Conservation (phyloP, 2,329 filamentous ascomycete species). For the Fusarium xylarioides region DNA sequence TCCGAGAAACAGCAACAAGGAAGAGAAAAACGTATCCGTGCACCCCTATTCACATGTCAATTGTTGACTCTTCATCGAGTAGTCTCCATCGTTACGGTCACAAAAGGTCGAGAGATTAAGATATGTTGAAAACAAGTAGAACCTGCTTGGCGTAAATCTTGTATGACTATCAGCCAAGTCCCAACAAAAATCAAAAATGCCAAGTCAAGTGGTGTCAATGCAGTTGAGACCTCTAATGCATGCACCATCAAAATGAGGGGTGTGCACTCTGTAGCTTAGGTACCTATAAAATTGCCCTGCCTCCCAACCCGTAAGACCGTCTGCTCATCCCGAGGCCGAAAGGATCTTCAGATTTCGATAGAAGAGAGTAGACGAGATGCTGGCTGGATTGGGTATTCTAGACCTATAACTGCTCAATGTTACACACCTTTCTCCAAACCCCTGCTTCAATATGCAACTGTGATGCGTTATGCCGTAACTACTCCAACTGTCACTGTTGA, state of each 20-base stretch:
- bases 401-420: neutral
- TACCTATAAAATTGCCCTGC: neutral
- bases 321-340: conserved; percentile 27
- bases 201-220: conserved; percentile 1
- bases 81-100: neutral
- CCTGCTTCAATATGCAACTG: conserved; percentile 8
- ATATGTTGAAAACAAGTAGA: neutral
- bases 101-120: neutral
- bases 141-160: neutral
- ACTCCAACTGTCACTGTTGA: neutral
- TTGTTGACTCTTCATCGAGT: neutral
- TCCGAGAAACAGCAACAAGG: conserved; percentile 17
- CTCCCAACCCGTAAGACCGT: neutral
- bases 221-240: conserved; percentile 28
- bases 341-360: conserved; percentile 15
- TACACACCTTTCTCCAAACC: neutral
- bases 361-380: neutral
- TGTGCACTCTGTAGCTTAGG: neutral
- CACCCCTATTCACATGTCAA: conserved; percentile 28
- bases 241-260: conserved; percentile 3
- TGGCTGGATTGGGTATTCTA: conserved; percentile 31
- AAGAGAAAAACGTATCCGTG: conserved; percentile 4
- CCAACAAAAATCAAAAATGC: conserved; percentile 35
- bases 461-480: neutral
- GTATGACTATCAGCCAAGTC: conserved; percentile 10